Percentiles rank a stretch among this genome's conserved stretches.
These are phyloP conservation scores for Gracilaria vermiculophylla DNA, from an alignment of 23 red algal species.

Conservation along the genomic window DNA sequence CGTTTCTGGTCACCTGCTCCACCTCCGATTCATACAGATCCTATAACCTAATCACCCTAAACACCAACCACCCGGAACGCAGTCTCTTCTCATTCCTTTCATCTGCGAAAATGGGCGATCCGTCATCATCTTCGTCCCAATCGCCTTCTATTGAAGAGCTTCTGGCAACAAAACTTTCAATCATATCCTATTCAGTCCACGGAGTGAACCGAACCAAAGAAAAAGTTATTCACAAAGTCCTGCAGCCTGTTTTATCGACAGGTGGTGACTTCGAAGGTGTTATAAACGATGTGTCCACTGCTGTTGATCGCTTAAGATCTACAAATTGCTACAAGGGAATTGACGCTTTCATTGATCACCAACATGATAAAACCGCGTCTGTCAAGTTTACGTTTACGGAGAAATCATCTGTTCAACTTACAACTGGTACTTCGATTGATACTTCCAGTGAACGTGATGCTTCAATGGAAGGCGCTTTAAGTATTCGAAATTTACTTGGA, in stretches of 20 bases:
- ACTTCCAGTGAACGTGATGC: slow-evolving; percentile 58
- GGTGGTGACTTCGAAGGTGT: slow-evolving; percentile 54
- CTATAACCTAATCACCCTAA: neutral
- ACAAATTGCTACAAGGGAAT: slow-evolving; percentile 77
- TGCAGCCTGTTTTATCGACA: slow-evolving; percentile 45
- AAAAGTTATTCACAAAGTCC: slow-evolving; percentile 17
- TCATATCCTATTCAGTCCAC: slow-evolving; percentile 22
- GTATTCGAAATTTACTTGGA: slow-evolving; percentile 45
- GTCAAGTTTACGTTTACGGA: slow-evolving; percentile 68
- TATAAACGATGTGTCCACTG: slow-evolving; percentile 66
- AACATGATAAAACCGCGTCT: slow-evolving; percentile 37
- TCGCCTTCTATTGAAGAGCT: slow-evolving; percentile 56
- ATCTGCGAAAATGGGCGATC: neutral
- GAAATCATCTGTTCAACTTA: slow-evolving; percentile 53
- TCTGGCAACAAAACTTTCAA: slow-evolving; percentile 31
- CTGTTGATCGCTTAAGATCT: slow-evolving; percentile 76
- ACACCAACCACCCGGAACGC: neutral
- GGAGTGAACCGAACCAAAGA: slow-evolving; percentile 39
- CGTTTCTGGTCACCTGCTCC: neutral
- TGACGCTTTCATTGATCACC: slow-evolving; percentile 72
- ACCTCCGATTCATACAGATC: neutral
- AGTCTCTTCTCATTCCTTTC: neutral
- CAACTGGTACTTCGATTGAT: slow-evolving; percentile 67
- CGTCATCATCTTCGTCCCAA: neutral
- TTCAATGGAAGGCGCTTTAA: slow-evolving; percentile 24